Evolutionary conservation across 345 rosid genomes (phyloP).

Genomic region (Citrus hindsii): DNA sequence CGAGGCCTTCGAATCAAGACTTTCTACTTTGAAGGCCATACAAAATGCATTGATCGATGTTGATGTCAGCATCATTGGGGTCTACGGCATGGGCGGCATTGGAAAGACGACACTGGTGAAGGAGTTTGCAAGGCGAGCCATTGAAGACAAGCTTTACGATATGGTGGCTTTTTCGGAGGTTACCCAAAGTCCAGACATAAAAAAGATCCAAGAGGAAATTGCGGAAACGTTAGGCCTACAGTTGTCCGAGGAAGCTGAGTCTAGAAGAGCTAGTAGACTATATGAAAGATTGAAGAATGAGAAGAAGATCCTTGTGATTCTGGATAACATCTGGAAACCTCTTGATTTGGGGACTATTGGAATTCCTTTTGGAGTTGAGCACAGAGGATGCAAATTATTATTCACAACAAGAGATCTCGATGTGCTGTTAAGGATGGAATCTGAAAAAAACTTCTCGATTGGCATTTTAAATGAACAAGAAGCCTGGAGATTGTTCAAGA

Average conservation of each 20-base stretch:
- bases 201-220: neutral
- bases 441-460: neutral
- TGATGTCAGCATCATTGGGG: slow-evolving; percentile 9
- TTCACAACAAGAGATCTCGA: no score
- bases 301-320: neutral
- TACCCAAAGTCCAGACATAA: neutral
- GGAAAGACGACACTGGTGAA: slow-evolving; percentile 18
- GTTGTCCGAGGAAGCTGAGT: neutral
- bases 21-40: neutral
- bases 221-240: neutral
- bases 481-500: neutral
- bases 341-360: no score
- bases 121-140: neutral
- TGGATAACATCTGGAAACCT: no score
- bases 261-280: neutral
- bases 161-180: neutral
- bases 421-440: no score
- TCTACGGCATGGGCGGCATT: slow-evolving; percentile 8
- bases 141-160: neutral
- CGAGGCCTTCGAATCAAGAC: no score
- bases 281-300: neutral
- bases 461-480: neutral
- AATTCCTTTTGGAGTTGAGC: no score
- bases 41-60: neutral
- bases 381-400: no score